Conservation (phyloP, 768 basidiomycete genomes). For the Suillus ampliporus region DNA sequence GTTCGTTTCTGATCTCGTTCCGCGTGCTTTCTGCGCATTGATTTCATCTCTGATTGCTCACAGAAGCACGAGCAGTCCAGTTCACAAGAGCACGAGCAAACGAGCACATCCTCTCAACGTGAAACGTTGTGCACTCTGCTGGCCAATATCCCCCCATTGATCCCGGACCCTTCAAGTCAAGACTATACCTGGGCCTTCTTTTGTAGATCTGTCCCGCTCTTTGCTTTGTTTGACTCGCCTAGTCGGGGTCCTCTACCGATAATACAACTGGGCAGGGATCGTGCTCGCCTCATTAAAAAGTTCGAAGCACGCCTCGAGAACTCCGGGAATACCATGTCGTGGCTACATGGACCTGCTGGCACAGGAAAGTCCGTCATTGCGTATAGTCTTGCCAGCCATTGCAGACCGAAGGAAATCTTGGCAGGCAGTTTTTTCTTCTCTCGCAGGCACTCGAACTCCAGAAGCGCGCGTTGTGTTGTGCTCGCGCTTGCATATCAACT, state of each 20-base stretch:
- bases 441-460: neutral
- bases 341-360: neutral
- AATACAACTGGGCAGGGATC: neutral
- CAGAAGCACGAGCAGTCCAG: no score
- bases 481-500: neutral
- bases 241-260: neutral
- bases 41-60: neutral
- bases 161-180: neutral
- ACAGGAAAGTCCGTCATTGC: slow-evolving; percentile 5
- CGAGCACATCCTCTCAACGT: neutral
- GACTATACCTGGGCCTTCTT: slow-evolving; percentile 1
- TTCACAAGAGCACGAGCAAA: no score
- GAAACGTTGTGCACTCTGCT: neutral
- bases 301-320: neutral
- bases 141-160: no score
- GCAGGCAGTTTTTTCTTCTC: slow-evolving; percentile 2
- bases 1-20: neutral
- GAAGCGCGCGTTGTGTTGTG: neutral
- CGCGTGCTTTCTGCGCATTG: neutral
- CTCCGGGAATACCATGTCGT: neutral
- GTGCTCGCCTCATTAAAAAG: neutral
- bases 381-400: neutral
- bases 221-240: neutral
- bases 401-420: neutral
- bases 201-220: neutral